Evolutionary conservation across 805 yeast genomes (phyloP).

Genomic region (Sugiyamaella lignohabitans): DNA sequence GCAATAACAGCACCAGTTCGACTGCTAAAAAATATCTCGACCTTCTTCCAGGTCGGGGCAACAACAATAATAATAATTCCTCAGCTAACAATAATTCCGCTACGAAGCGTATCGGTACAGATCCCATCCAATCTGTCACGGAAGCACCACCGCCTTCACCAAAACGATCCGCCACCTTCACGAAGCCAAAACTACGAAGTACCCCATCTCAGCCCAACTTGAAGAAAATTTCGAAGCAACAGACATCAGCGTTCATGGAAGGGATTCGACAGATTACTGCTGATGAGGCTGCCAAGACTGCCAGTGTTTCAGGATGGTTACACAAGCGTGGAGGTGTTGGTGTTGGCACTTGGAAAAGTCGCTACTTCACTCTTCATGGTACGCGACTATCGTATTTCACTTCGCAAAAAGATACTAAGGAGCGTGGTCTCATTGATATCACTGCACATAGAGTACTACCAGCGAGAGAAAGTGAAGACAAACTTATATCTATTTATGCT

Average conservation of each 20-base stretch:
- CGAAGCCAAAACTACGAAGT: slow-evolving; percentile 36
- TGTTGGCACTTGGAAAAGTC: slow-evolving; percentile 84
- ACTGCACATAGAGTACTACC: slow-evolving; percentile 91
- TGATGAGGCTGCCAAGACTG: slow-evolving; percentile 65
- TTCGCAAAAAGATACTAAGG: slow-evolving; percentile 69
- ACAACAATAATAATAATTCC: background rate
- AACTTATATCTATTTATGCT: slow-evolving; percentile 77
- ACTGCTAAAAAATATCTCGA: slow-evolving; percentile 4
- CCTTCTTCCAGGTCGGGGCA: background rate
- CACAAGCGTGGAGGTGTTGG: slow-evolving; percentile 81
- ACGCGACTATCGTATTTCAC: slow-evolving; percentile 87
- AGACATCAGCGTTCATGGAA: slow-evolving; percentile 48
- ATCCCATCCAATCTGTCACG: background rate
- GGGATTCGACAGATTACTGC: slow-evolving; percentile 77
- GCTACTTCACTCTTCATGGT: slow-evolving; percentile 83
- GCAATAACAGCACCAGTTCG: no score
- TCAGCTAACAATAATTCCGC: background rate
- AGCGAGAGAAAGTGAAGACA: slow-evolving; percentile 70
- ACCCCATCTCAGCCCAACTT: slow-evolving; percentile 44
- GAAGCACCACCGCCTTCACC: slow-evolving; percentile 6
- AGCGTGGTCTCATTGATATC: slow-evolving; percentile 89
- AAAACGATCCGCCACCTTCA: slow-evolving; percentile 4
- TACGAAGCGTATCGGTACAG: slow-evolving; percentile 4
- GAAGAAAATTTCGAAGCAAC: slow-evolving; percentile 25
- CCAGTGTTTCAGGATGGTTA: slow-evolving; percentile 92